phyloP scores from a whole-genome alignment of 2,329 filamentous ascomycete genomes.

The Colletotrichum gigasporum region DNA sequence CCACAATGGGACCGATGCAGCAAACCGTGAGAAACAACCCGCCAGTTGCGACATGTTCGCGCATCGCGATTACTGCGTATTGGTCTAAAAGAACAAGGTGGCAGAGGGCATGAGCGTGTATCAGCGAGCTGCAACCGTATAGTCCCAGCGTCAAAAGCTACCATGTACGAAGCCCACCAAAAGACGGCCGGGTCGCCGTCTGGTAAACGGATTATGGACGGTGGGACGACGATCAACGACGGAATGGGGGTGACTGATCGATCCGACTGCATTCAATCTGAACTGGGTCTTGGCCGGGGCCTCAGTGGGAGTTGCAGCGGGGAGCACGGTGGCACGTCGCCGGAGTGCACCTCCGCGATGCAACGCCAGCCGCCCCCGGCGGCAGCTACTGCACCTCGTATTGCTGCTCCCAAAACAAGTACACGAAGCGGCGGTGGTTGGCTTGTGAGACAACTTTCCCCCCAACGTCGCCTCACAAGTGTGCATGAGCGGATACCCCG shows the following conservation, averaged over 20 bases:
- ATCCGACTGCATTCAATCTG: neutral
- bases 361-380: conserved; percentile 18
- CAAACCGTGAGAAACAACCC: neutral
- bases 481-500: conserved; percentile 1
- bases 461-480: neutral
- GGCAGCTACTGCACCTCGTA: conserved; percentile 23
- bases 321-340: conserved; percentile 1
- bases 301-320: conserved; percentile 3
- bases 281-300: conserved; percentile 5
- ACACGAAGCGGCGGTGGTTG: conserved; percentile 2
- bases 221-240: no score
- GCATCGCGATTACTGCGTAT: no score
- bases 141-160: no score
- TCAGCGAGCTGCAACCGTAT: no score
- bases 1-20: neutral
- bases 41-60: neutral
- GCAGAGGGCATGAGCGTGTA: neutral
- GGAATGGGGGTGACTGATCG: no score
- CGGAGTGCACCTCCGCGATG: conserved; percentile 12
- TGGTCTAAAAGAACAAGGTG: no score
- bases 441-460: conserved; percentile 9
- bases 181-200: no score
- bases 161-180: no score
- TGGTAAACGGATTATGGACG: no score
- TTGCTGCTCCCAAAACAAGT: conserved; percentile 3